A percentile compares a stretch with the other conserved stretches of the same genome.
Conservation (phyloP, 2,329 filamentous ascomycete species). For the Hypoxylon rubiginosum region DNA sequence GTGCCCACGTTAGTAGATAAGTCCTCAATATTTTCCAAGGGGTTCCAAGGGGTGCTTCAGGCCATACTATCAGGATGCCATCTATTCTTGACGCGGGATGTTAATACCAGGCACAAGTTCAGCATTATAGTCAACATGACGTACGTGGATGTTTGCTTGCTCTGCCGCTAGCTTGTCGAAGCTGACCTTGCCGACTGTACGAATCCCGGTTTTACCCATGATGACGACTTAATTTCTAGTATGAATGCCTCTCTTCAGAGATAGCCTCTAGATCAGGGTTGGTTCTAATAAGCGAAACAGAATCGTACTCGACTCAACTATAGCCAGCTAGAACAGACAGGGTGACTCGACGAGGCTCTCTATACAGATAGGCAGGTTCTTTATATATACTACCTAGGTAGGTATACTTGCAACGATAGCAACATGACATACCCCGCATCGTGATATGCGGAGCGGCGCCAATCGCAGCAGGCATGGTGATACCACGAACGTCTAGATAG, state of each 20-base stretch:
- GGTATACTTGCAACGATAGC: background rate
- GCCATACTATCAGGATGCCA: conserved; percentile 90
- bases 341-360: background rate
- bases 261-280: background rate
- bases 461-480: conserved; percentile 32
- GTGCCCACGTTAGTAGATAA: conserved; percentile 17
- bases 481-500: conserved; percentile 22
- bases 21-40: background rate
- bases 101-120: conserved; percentile 19
- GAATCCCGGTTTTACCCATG: conserved; percentile 66
- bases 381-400: conserved; percentile 14
- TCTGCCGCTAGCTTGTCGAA: conserved; percentile 78
- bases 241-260: background rate
- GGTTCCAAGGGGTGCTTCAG: background rate
- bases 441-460: conserved; percentile 24
- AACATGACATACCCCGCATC: conserved; percentile 44
- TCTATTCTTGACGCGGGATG: conserved; percentile 73
- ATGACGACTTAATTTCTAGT: conserved; percentile 14
- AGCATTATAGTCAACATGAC: conserved; percentile 49
- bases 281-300: background rate
- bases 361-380: background rate
- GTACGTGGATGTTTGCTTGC: conserved; percentile 78
- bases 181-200: conserved; percentile 80
- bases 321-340: background rate
- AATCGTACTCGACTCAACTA: background rate